Conservation (phyloP, 169 alveolate genomes). For the Plasmodium inui region DNA sequence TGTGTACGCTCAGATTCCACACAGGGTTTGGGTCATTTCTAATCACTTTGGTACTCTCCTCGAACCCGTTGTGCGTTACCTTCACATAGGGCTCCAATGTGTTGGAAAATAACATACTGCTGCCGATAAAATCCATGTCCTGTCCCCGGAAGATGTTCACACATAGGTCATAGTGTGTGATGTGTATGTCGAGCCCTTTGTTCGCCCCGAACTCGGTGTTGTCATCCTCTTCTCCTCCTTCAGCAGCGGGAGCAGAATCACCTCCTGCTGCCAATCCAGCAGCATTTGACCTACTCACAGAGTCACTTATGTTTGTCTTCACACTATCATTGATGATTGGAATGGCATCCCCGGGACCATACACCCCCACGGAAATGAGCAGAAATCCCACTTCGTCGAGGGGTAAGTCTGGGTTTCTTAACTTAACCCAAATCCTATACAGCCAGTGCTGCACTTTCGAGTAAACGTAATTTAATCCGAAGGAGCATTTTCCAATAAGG, state of each 20-base stretch:
- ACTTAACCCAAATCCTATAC: conserved; percentile 88
- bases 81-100: conserved; percentile 87
- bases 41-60: conserved; percentile 84
- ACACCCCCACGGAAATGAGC: conserved; percentile 87
- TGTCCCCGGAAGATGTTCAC: conserved; percentile 64
- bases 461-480: conserved; percentile 85
- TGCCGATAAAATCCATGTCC: conserved; percentile 54
- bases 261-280: not conserved
- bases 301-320: conserved; percentile 38
- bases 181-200: conserved; percentile 65
- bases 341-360: conserved; percentile 89
- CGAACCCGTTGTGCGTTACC: conserved; percentile 87
- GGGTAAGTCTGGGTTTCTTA: conserved; percentile 81
- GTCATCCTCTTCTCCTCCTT: not conserved
- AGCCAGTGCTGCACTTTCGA: conserved; percentile 89
- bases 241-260: conserved; percentile 17
- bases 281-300: not conserved
- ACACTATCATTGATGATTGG: conserved; percentile 87
- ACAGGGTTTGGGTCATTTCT: conserved; percentile 87
- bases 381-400: conserved; percentile 82
- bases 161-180: conserved; percentile 60
- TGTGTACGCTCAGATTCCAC: conserved; percentile 86
- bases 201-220: not conserved
- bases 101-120: conserved; percentile 70
- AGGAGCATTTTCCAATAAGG: conserved; percentile 87